Percentiles rank a stretch among this genome's conserved stretches.
Evolutionary conservation across 257 asterid genomes (phyloP).

Genomic region (Capsicum baccatum): DNA sequence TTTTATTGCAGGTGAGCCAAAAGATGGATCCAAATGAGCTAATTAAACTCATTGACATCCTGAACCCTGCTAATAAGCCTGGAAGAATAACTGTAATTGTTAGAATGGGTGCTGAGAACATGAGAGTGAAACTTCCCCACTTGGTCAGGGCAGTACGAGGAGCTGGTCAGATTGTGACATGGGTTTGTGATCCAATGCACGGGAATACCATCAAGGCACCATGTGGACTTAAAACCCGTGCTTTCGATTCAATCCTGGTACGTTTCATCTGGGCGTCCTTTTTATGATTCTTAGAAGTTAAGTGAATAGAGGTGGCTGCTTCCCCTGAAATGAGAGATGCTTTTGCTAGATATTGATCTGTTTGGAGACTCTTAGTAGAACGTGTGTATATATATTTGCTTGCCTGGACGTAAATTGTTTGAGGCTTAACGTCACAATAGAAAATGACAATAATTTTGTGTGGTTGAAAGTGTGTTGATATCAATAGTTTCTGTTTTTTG

Average conservation of each 20-base stretch:
- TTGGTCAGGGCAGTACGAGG: constrained; percentile 83
- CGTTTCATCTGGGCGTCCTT: background rate
- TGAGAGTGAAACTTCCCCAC: constrained; percentile 85
- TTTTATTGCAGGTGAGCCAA: constrained; percentile 74
- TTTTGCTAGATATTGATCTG: background rate
- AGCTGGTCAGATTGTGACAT: constrained; percentile 80
- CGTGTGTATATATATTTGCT: background rate
- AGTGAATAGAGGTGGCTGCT: background rate
- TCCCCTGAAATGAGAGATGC: background rate
- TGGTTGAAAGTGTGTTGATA: background rate
- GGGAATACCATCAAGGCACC: constrained; percentile 92
- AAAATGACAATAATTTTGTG: background rate
- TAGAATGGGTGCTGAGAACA: constrained; percentile 91
- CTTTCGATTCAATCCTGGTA: constrained; percentile 88
- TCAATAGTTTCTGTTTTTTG: background rate
- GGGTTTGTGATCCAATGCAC: constrained; percentile 95
- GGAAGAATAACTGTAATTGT: constrained; percentile 82
- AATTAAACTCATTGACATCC: constrained; percentile 67
- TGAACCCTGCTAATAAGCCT: constrained; percentile 71
- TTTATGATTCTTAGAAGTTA: constrained; percentile 13
- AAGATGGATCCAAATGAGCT: constrained; percentile 90
- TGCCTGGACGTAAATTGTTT: background rate
- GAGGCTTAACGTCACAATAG: background rate
- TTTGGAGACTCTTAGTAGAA: background rate
- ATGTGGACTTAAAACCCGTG: constrained; percentile 85